Conservation (phyloP, 257 asterid species). For the Knoxia roxburghii region DNA sequence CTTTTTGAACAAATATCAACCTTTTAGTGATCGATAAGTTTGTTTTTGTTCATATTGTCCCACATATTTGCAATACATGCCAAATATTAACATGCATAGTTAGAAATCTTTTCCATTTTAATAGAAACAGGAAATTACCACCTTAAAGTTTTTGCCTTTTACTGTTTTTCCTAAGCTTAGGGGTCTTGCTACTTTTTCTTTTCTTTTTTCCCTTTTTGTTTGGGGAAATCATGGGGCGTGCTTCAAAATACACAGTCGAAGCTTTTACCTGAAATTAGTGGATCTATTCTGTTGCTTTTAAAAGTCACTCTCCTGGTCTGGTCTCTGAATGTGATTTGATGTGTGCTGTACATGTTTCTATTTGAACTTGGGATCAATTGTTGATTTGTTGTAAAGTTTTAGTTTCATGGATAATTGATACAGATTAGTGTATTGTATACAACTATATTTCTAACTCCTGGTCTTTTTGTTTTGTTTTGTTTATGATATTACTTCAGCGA, state of each 20-base stretch:
- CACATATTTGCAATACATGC: background rate
- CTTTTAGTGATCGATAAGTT: conserved; percentile 1
- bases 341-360: too few species aligned
- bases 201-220: background rate
- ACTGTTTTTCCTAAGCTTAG: background rate
- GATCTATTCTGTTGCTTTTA: too few species aligned
- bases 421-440: background rate
- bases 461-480: background rate
- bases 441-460: background rate
- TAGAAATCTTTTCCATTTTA: background rate
- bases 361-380: background rate
- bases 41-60: background rate
- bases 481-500: background rate
- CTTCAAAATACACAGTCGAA: background rate
- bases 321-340: too few species aligned
- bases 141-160: background rate
- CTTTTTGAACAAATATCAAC: background rate
- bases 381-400: background rate
- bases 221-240: background rate
- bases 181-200: background rate
- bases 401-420: background rate
- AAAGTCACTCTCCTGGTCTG: too few species aligned
- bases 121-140: background rate
- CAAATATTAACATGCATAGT: background rate
- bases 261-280: too few species aligned